These are phyloP conservation scores for Piloderma croceum DNA, from an alignment of 768 basidiomycete species.

Conservation along the genomic window DNA sequence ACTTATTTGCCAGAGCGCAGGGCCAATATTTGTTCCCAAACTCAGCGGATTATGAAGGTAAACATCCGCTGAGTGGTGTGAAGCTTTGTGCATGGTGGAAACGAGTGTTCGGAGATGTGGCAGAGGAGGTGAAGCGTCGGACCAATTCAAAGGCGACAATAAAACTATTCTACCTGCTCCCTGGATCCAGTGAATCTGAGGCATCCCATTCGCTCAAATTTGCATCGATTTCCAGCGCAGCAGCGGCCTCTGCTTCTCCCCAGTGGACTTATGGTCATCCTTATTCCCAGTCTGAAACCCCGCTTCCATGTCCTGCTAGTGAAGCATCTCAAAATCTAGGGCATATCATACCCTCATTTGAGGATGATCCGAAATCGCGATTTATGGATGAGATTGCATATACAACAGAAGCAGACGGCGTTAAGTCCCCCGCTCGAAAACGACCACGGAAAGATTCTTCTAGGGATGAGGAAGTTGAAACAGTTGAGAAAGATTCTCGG, in stretches of 20 bases:
- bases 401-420: constrained; percentile 52
- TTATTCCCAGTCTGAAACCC: constrained; percentile 42
- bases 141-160: constrained; percentile 24
- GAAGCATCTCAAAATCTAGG: constrained; percentile 47
- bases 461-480: constrained; percentile 22
- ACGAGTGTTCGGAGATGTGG: constrained; percentile 57
- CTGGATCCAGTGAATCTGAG: constrained; percentile 65
- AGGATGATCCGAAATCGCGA: constrained; percentile 95
- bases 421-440: constrained; percentile 60
- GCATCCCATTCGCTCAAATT: constrained; percentile 52
- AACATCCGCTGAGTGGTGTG: constrained; percentile 71
- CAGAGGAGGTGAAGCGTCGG: constrained; percentile 31
- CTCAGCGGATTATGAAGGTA: constrained; percentile 62
- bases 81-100: constrained; percentile 94
- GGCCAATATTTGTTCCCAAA: constrained; percentile 92
- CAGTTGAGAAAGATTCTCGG: constrained; percentile 13
- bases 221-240: constrained; percentile 21
- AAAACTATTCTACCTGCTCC: constrained; percentile 58
- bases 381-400: constrained; percentile 89
- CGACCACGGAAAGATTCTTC: constrained; percentile 36
- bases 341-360: constrained; percentile 79
- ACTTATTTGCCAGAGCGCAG: constrained; percentile 88
- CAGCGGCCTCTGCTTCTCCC: constrained; percentile 8
- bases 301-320: constrained; percentile 46
- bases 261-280: constrained; percentile 80